Base-by-base conservation (phyloP, 202 grass and related monocot genomes). In the Setaria viridis region DNA sequence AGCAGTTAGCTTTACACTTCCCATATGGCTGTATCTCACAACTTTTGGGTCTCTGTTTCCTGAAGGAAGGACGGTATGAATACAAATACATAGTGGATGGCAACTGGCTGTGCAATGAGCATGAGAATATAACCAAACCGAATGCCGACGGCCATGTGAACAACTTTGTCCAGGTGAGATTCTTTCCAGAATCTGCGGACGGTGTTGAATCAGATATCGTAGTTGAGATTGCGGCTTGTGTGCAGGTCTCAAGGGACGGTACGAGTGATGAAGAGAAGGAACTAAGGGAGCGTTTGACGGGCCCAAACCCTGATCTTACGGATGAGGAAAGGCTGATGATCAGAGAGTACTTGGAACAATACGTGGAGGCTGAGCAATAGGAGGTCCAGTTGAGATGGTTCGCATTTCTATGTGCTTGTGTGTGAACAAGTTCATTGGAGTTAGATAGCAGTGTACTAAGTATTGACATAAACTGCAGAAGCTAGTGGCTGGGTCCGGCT, bases 61-160 rank as follows among this genome's bases (percentile, higher is more conserved):
- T 64, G 70, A 87, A 99, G 97, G 90, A 97, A 81, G 97, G 97
- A 39, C 77, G 82, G 19, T 99, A 94, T 34, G 97, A 99, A 78
- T 99, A 98, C 86, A 98, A 98, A 85, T 98, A 98, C 41, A 70
- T 98, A 85, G 80, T 98, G 79, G 91, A 99, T 77, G 93, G 90
- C 82, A 67, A 87, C 25, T 98, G 95, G 95, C 72, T 79, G 60
- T 92, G 88, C 89, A 98, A 94, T 37, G 49, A 86, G 20, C 56
- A 84, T 51, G 95, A 94, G 87, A 76, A 80, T 51, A 73, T 80
- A 80, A 98, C 93, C 20, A 74, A 89, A 11, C 88, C 87, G 19
- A 94, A 96, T 39, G 83, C 60, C 4, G 94, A 97, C n/a, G 94
- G 94, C 16, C 94, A 97, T 80, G 92, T 99, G 76, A 99, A 99